Base-by-base conservation (phyloP, 345 rosid species). In the Corymbia maculata region DNA sequence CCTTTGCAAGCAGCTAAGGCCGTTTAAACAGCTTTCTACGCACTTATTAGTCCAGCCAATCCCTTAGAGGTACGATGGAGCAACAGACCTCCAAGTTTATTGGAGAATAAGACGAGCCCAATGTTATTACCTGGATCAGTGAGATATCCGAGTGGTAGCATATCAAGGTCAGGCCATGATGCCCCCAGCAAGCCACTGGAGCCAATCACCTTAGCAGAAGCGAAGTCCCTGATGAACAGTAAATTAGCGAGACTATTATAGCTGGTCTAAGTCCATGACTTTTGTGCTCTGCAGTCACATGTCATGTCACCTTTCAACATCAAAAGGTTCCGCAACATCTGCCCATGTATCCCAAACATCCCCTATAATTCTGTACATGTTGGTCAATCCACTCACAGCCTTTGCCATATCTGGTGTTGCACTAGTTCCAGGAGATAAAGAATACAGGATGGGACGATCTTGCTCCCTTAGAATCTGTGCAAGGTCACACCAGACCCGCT, bases 281-380 rank as follows among this genome's bases (percentile, higher is more conserved):
- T 79, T 3, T 11, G 22, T 6, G 21, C 85, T 49, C 61, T 50
- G 19, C 26, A 3, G 17, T 42, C 45, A n/a, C 12, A 36, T 53
- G 86, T n/a, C 3, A 11, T 30, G 84, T 28, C 19, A 97, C 99
- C 99, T 95, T 24, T 96, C 8, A 90, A 97, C 93, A 90, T 94
- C 92, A 88, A 97, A 97, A 94, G 96, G 99, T 86, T 95, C 86
- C 53, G 89, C 92, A 26, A 95, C 95, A 59, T 97, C 99, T 87
- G 89, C 91, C 99, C 99, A 97, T 36, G 92, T 91, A 87, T 96
- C 99, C 99, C 98, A 97, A 86, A 96, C 99, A 92, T 97, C 99
- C 50, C 94, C 97, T 9, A 98, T 95, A 88, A 97, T 88, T 90
- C 99, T 92, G 90, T 96, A 96, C 97, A 96, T 97, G 94, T 95